Percentiles rank a stretch among this genome's conserved stretches.
These are phyloP conservation scores for Sapria himalayana DNA, from an alignment of 345 rosid genomes.

Conservation along the genomic window DNA sequence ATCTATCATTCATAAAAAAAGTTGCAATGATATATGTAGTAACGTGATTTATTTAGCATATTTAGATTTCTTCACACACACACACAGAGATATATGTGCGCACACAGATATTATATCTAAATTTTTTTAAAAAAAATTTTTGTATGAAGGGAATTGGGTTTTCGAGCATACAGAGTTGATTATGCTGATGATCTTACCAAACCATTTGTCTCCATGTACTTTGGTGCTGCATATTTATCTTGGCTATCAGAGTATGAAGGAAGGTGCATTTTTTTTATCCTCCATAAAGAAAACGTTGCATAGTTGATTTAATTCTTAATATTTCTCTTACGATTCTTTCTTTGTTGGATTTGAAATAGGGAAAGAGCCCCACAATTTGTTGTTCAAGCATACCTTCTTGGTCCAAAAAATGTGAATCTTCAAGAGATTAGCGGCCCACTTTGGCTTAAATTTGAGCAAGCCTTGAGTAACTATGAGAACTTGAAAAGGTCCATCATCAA, in stretches of 20 bases:
- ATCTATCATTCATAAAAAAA: too few species aligned
- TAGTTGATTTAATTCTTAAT: background rate
- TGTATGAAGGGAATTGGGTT: slow-evolving; percentile 55
- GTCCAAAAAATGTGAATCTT: slow-evolving; percentile 40
- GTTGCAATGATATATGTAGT: too few species aligned
- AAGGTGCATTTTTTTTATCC: slow-evolving; percentile 33
- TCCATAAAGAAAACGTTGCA: background rate
- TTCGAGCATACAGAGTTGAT: slow-evolving; percentile 56
- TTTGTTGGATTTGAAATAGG: slow-evolving; percentile 17
- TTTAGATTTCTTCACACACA: too few species aligned
- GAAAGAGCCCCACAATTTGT: slow-evolving; percentile 54
- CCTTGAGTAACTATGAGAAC: slow-evolving; percentile 38
- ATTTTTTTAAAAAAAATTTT: too few species aligned
- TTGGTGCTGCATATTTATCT: slow-evolving; percentile 64
- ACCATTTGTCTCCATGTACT: slow-evolving; percentile 81
- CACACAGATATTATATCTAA: too few species aligned
- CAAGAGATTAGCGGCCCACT: slow-evolving; percentile 36
- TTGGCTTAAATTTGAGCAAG: slow-evolving; percentile 75
- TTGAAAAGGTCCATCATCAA: slow-evolving; percentile 23
- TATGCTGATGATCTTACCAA: slow-evolving; percentile 44
- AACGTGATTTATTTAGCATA: too few species aligned
- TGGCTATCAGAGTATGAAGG: slow-evolving; percentile 79
- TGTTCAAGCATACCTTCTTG: slow-evolving; percentile 53
- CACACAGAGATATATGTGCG: too few species aligned
- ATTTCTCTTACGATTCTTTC: background rate